phyloP scores from a whole-genome alignment of 306 rosid genomes.

The Albizia julibrissin region DNA sequence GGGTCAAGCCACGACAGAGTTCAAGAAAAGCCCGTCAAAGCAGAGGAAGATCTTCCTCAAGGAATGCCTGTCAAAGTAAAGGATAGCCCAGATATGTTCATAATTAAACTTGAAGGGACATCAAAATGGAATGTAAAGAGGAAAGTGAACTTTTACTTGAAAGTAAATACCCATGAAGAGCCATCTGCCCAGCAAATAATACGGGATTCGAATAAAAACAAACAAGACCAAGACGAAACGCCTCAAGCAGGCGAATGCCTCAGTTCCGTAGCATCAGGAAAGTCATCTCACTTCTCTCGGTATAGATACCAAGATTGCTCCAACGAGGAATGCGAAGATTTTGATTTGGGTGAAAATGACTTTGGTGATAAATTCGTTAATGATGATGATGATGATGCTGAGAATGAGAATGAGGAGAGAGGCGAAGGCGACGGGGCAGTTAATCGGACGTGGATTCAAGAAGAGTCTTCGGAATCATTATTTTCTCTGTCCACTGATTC shows the following conservation, averaged over 20 bases:
- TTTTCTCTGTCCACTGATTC: slow-evolving; percentile 67
- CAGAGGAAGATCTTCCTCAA: neutral
- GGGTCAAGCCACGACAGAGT: slow-evolving; percentile 3
- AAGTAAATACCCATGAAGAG: slow-evolving; percentile 25
- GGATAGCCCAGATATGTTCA: slow-evolving; percentile 13
- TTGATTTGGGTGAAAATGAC: slow-evolving; percentile 12
- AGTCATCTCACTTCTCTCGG: neutral
- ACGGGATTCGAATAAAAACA: slow-evolving; percentile 17
- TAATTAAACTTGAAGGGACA: slow-evolving; percentile 40
- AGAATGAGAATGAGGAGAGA: neutral
- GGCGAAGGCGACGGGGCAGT: neutral
- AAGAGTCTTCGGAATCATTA: slow-evolving; percentile 77
- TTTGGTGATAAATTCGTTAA: neutral
- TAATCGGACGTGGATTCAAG: slow-evolving; percentile 15
- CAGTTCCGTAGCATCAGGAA: slow-evolving; percentile 10
- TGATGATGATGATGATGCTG: neutral
- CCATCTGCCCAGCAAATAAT: slow-evolving; percentile 25
- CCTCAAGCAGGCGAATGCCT: slow-evolving; percentile 13
- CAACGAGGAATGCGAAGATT: slow-evolving; percentile 29
- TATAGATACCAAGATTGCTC: slow-evolving; percentile 36
- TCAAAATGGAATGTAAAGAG: slow-evolving; percentile 22
- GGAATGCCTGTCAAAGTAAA: neutral
- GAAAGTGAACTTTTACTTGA: slow-evolving; percentile 39
- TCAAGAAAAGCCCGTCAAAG: neutral
- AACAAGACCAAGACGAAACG: slow-evolving; percentile 30